phyloP scores from a whole-genome alignment of 192 early-diverging fungal species.

The Fimicolochytrium jonesii region DNA sequence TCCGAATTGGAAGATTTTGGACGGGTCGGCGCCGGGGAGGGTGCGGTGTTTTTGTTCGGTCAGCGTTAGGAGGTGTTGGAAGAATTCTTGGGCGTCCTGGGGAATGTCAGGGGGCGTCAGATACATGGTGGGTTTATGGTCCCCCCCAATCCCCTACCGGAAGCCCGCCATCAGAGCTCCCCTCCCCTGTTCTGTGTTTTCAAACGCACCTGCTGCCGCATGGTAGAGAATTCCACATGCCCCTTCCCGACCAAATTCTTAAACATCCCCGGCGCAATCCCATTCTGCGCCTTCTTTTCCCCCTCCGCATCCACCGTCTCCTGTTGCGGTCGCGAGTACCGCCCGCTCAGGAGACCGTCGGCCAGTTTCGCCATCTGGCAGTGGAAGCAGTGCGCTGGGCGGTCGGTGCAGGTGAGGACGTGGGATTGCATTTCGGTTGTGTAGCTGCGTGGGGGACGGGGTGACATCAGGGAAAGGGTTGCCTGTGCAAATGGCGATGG shows the following conservation, averaged over 20 bases:
- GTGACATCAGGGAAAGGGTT: too few relatives aligned
- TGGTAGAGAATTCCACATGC: conserved; percentile 92
- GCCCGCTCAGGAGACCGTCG: conserved; percentile 83
- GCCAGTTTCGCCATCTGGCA: conserved; percentile 93
- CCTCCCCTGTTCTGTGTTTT: too few relatives aligned
- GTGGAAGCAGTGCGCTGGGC: conserved; percentile 72
- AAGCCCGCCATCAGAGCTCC: too few relatives aligned
- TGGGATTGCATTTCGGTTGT: too few relatives aligned
- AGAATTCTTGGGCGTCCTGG: conserved; percentile 90
- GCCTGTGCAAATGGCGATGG: too few relatives aligned
- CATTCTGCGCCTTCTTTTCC: conserved; percentile 57
- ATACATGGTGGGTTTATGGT: too few relatives aligned
- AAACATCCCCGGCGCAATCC: conserved; percentile 88
- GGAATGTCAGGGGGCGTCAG: too few relatives aligned
- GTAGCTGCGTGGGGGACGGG: too few relatives aligned
- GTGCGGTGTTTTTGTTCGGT: conserved; percentile 75
- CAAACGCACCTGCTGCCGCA: conserved; percentile 80
- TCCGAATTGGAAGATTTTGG: conserved; percentile 71
- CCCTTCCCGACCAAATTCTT: conserved; percentile 82
- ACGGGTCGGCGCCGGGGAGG: conserved; percentile 59
- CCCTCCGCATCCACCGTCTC: conserved; percentile 26
- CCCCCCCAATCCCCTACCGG: too few relatives aligned
- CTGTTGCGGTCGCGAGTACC: conserved; percentile 64
- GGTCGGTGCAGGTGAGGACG: conserved; percentile 41
- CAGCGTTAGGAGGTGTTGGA: conserved; percentile 70